Base-by-base conservation (phyloP, 805 yeast genomes). In the Schwanniomyces occidentalis region DNA sequence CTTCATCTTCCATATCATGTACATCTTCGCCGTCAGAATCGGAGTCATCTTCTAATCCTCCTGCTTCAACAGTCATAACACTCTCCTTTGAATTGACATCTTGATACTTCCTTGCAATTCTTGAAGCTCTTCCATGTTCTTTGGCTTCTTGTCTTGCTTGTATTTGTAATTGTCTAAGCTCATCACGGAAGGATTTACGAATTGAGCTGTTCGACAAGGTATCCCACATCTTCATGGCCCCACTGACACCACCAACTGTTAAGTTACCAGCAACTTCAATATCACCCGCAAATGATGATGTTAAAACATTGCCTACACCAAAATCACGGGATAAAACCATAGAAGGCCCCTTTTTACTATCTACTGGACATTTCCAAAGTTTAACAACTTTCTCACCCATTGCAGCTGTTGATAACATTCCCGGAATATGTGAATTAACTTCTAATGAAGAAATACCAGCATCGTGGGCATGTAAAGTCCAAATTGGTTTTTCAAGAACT, bases 391-490 rank as follows among this genome's bases (percentile, higher is more conserved):
- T 86, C 51, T 93, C 99, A 37, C 90, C 86, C 89, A 85, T 84
- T 5, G 96, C 95, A 32, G 93, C 82, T 1, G 98, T 87, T 16
- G 81, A 78, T 54, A 93, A 61, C 71, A 86, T 64, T 13, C 91
- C 93, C 16, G 82, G 80, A 20, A 88, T 57, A 54, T 68, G 75
- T 16, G 57, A 55, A 63, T 87, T 90, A 23, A 82, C 73, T 46
- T 82, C 83, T 47, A 93, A 73, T 2, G 91, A 72, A 4, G 96
- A 83, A 42, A 93, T 83, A 42, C 95, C 97, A 2, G 95, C 77
- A 63, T 93, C 98, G 58, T 93, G 99, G 2, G 98, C 98, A 61
- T 93, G 96, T 48, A 93, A 71, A 2, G 95, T 87, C 99, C 99
- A 93, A 20, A 91, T 51, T 13, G 97, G 90, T 45, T 73, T 75